Evolutionary conservation across 2,329 filamentous ascomycete genomes (phyloP), one percentile per base, ranked within the genome.

Genomic region (Sarocladium strictum): DNA sequence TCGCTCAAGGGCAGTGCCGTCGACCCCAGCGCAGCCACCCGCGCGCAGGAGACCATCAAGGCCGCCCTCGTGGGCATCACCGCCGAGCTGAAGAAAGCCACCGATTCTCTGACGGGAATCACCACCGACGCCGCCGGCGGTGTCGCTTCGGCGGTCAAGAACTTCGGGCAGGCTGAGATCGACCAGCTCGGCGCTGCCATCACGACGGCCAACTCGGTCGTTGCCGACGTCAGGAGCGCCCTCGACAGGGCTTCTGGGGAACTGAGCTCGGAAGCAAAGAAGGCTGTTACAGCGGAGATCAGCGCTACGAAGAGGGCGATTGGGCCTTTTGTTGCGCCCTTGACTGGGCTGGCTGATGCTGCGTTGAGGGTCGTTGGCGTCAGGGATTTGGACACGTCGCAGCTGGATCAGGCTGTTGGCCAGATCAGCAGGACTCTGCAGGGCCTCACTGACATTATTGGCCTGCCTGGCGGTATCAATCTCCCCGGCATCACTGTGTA

Each of bases 91-190:
- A 37, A 40, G 23, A 27, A 52, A 5, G 53, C 55, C 38, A 57
- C 54, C n/a, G 38, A 29, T 19, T 29, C 47, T 9, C 47, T 55
- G 17, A n/a, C 24, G 12, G 27, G 19, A 2, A 32, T 53, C 23
- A 55, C 54, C 21, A 55, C 47, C 19, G 37, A 19, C 15, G 47
- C 49, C n/a, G 47, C 49, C 15, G 47, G 47, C 33, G 54, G 47
- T 19, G 24, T 57, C 15, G 21, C 32, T 11, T 23, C 23, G 7
- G 45, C 37, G 5, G 53, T 27, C 26, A 23, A 54, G 45, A 23
- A 19, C 43, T 41, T 57, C 21, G 41, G 29, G 19, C 43, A 54
- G 53, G 24, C 37, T 12, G 35, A 55, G 37, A 35, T 57, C 19
- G 19, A 38, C 33, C 29, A 53, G 33, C 33, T 37, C 27, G 19